Evolutionary conservation across 805 yeast species (phyloP), one percentile per base, ranked within the genome.

Genomic region (Candida qinlingensis): DNA sequence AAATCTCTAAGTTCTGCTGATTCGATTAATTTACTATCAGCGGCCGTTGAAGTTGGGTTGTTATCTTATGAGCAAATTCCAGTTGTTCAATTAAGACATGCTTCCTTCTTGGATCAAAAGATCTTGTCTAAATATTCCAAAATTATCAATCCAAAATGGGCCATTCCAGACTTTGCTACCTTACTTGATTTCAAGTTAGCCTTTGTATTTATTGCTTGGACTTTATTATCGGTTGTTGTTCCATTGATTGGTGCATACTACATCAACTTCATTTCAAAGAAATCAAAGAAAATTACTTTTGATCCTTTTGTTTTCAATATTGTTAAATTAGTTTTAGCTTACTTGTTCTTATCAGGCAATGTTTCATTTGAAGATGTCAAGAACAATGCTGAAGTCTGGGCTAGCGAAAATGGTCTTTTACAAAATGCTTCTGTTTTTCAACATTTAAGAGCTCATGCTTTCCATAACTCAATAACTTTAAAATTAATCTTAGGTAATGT

Each of bases 221-320:
- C 47, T 19, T 26, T 49, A 7, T 43, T 60, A 13, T 46, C 58
- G 7, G 34, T 54, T 44, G 30, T 53, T 19, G n/a, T 57, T 6
- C 69, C 68, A 39, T 28, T 48, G 11, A 42, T 60, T 37, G 52
- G 58, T 37, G 50, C 64, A 29, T 64, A 58, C 48, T 64, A 63
- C 54, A 50, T 65, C 46, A 65, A 65, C 52, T 65, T 64, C 38
- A 55, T 57, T 37, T 51, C 51, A 13, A 57, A 60, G 48, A 61
- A 59, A 49, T 50, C 49, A 13, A 55, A 50, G 39, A 68, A 76
- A 63, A 64, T 67, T 60, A 64, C 58, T 44, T 72, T 61, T 62
- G 87, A 81, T 61, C 85, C 86, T 39, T 71, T 80, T 53, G 65
- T 73, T 43, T 79, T 76, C 62, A 75, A 75, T 49, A 62, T 80